Evolutionary conservation across 345 rosid species (phyloP), one percentile per base, ranked within the genome.

Genomic region (Turnera subulata): DNA sequence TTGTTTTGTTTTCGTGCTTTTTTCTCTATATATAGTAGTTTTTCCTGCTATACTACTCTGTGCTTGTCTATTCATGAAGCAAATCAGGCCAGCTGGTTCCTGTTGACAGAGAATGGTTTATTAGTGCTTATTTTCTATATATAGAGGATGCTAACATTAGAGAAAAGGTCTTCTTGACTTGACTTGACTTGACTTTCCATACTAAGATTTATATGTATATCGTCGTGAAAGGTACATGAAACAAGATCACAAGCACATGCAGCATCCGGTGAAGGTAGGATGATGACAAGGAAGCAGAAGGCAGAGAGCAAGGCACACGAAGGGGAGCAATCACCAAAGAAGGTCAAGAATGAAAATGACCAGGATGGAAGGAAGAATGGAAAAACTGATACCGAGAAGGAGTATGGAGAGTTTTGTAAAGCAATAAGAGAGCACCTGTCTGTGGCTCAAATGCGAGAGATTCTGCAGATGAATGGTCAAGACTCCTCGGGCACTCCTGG

Each of bases 201-300:
- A 26, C 10, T 25, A 50, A 26, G 8, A 1, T 15, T 1, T 1
- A 22, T 50, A 25, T 50, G 32, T 23, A 16, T 52, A 26, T 25
- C 5, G 6, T 4, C n/a, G 11, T 52, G 37, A 16, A 82, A 81
- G 88, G 85, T 82, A 21, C 89, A 79, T 58, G 96, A 91, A 64
- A 84, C 84, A 10, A 84, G 95, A 72, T 81, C 95, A 40, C 87
- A 76, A 59, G 73, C 71, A 1, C 86, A 78, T 52, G 66, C 37
- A 33, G 47, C 74, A 53, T 64, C 82, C 44, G 84, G 82, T 15
- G 95, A 88, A 4, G 82, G 77, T 22, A 86, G 76, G 76, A 74
- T 80, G 32, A 81, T 71, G 83, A 77, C 84, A 33, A 72, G 92
- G 74, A 91, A 88, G 81, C 90, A 86, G 67, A 91, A 88, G 55